phyloP scores from a whole-genome alignment of 371 early-diverging fungal species.

The Rhizomucor pusillus region DNA sequence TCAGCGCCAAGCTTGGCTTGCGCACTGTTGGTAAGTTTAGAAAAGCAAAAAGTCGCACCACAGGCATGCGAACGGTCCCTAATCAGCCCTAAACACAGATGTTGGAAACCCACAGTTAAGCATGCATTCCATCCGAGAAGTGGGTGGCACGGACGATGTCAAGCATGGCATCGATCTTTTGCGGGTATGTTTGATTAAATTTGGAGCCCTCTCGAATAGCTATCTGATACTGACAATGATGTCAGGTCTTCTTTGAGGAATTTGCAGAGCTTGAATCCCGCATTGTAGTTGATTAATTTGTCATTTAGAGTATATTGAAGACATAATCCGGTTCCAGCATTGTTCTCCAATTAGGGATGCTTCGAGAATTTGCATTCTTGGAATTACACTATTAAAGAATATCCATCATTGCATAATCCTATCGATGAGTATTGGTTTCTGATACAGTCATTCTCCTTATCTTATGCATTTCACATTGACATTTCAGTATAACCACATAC shows the following conservation, averaged over 20 bases:
- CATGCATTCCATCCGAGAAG: slow-evolving; percentile 97
- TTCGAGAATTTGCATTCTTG: too few relatives aligned
- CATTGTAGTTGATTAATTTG: slow-evolving; percentile 19
- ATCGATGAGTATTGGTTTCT: too few relatives aligned
- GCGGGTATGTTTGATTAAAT: slow-evolving; percentile 33
- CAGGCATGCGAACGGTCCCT: background rate
- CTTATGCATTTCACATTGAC: too few relatives aligned
- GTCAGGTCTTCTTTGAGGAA: slow-evolving; percentile 24
- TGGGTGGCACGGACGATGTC: slow-evolving; percentile 90
- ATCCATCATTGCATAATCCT: too few relatives aligned
- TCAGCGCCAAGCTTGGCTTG: slow-evolving; percentile 92
- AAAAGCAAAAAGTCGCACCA: background rate
- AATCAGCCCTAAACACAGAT: slow-evolving; percentile 48
- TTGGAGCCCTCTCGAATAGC: background rate
- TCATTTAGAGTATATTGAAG: too few relatives aligned
- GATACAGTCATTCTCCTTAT: too few relatives aligned
- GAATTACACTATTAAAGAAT: too few relatives aligned
- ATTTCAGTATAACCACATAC: too few relatives aligned
- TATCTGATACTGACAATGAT: background rate
- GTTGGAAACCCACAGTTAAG: slow-evolving; percentile 93
- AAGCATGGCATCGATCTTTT: slow-evolving; percentile 82
- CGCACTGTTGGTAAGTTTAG: slow-evolving; percentile 78
- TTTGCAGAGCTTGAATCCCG: slow-evolving; percentile 20
- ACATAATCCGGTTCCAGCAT: too few relatives aligned
- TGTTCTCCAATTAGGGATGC: too few relatives aligned